Base-by-base conservation (phyloP, 306 rosid genomes). In the Coriaria nepalensis region DNA sequence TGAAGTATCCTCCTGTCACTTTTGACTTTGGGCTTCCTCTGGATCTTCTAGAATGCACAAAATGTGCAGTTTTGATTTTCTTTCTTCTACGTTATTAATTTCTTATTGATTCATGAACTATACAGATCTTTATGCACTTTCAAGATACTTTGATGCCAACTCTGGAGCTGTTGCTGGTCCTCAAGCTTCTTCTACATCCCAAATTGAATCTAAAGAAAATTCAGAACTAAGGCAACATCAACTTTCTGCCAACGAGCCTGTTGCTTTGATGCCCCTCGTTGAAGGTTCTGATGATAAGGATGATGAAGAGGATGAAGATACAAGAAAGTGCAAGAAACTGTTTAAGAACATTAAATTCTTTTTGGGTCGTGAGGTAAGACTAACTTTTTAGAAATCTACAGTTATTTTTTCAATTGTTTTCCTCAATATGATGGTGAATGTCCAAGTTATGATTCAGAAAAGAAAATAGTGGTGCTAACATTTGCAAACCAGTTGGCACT, bases 181-280 rank as follows among this genome's bases (percentile, higher is more conserved):
- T 46, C 74, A 74, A 53, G 57, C 64, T 54, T 62, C 76, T 49
- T 47, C 66, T 59, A 52, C 53, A 54, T 59, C 61, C 63, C 65
- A 61, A 62, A 63, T 49, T 35, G 73, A 67, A 64, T 36, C 54
- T 55, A 63, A 73, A 66, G 63, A 63, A 47, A 60, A 68, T 56
- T 84, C 95, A 43, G 92, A 81, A 55, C 67, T 77, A 53, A 73
- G 98, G 56, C 92, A 90, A 56, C 87, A 84, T 57, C 95, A 90
- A 52, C 98, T 84, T 65, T 82, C 92, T 63, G 66, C 77, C 13
- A 84, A 77, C 71, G 92, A 81, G 68, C 92, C 98, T 5, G 83
- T 87, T 70, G 92, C 92, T 9, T 60, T 90, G 47, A 90, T 79
- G 92, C 72, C 70, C 63, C 94, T 85, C 48, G 84, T 84, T 53